phyloP scores from a whole-genome alignment of 257 asterid species.

The Linaria vulgaris region DNA sequence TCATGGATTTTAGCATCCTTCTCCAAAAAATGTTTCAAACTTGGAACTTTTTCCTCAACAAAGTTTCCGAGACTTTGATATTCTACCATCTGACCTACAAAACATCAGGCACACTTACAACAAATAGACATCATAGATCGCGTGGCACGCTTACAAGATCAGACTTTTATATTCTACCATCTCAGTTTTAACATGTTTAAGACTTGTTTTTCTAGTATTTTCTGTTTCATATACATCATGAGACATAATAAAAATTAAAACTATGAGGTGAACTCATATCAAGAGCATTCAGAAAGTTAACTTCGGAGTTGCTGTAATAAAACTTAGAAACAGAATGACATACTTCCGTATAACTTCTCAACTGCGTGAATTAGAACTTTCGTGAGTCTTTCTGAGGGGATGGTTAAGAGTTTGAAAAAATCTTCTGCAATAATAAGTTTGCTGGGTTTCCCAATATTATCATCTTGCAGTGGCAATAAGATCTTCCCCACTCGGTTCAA shows the following conservation, averaged over 20 bases:
- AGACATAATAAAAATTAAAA: not conserved
- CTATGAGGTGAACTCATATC: too few relatives aligned
- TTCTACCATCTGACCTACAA: slow-evolving; percentile 48
- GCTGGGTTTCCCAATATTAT: slow-evolving; percentile 25
- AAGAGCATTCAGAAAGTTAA: too few relatives aligned
- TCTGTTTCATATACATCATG: not conserved
- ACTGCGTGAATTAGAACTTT: slow-evolving; percentile 41
- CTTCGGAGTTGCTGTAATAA: too few relatives aligned
- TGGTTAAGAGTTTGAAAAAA: slow-evolving; percentile 68
- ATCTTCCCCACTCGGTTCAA: slow-evolving; percentile 73
- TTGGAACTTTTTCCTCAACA: slow-evolving; percentile 63
- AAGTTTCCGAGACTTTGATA: slow-evolving; percentile 53
- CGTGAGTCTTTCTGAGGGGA: slow-evolving; percentile 36
- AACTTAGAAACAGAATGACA: slow-evolving; percentile 24
- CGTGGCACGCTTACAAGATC: too few relatives aligned
- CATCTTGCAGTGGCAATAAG: slow-evolving; percentile 43
- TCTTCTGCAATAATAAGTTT: slow-evolving; percentile 71
- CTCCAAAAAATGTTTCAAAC: slow-evolving; percentile 57
- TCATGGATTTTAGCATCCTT: slow-evolving; percentile 30
- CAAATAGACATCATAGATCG: too few relatives aligned
- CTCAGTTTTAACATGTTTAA: too few relatives aligned
- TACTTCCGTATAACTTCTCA: slow-evolving; percentile 60
- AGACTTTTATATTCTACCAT: too few relatives aligned
- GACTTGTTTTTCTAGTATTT: not conserved
- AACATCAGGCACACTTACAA: not conserved